Conservation (phyloP, 495 filamentous ascomycete genomes). For the Talaromyces proteolyticus region DNA sequence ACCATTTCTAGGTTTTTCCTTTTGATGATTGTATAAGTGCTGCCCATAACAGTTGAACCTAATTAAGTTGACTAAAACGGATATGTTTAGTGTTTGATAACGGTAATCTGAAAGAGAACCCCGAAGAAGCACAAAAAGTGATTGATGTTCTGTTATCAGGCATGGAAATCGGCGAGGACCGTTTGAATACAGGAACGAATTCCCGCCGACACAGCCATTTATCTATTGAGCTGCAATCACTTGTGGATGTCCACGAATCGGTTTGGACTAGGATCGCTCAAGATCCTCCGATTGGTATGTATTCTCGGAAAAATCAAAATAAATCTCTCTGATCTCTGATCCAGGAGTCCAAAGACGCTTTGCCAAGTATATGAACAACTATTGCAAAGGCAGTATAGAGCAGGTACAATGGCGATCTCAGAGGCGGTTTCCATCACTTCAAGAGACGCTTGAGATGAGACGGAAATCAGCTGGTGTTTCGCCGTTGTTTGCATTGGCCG, state of each 20-base stretch:
- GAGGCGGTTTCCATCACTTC: slow-evolving; percentile 9
- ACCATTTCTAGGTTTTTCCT: slow-evolving; percentile 15
- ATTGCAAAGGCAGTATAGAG: slow-evolving; percentile 17
- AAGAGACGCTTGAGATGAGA: slow-evolving; percentile 18
- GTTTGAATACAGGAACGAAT: not conserved
- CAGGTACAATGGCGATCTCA: slow-evolving; percentile 17
- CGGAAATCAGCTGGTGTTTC: slow-evolving; percentile 18
- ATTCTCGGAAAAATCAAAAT: not conserved
- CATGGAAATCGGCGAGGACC: slow-evolving; percentile 7
- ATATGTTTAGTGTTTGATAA: slow-evolving; percentile 23
- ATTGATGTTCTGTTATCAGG: slow-evolving; percentile 16
- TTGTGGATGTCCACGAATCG: slow-evolving; percentile 13
- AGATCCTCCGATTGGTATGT: slow-evolving; percentile 8
- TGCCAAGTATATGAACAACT: slow-evolving; percentile 15
- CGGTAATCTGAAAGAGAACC: slow-evolving; percentile 17
- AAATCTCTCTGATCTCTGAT: not conserved
- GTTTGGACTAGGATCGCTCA: slow-evolving; percentile 14
- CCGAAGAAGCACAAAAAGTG: slow-evolving; percentile 12
- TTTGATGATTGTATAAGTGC: slow-evolving; percentile 19
- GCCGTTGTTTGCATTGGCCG: slow-evolving; percentile 25
- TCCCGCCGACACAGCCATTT: not conserved
- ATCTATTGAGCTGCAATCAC: slow-evolving; percentile 1
- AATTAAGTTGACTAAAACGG: not conserved
- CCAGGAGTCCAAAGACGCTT: slow-evolving; percentile 20
- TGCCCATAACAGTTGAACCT: not conserved